phyloP scores from a whole-genome alignment of 805 yeast species.

The Candida koratica region DNA sequence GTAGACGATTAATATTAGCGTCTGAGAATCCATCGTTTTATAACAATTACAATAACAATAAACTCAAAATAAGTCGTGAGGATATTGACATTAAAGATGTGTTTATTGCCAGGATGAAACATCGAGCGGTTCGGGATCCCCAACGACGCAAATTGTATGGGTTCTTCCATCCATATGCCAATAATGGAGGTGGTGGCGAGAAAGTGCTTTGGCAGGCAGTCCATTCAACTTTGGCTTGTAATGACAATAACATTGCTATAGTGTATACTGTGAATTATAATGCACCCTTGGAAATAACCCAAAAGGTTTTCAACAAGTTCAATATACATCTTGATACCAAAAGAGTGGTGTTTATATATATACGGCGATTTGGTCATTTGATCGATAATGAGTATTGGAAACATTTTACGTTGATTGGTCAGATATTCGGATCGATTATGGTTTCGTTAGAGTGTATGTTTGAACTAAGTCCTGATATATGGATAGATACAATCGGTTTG shows the following conservation, averaged over 20 bases:
- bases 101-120: conserved; percentile 21
- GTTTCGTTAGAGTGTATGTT: conserved; percentile 68
- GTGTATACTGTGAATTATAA: conserved; percentile 70
- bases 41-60: conserved; percentile 35
- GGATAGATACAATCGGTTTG: conserved; percentile 91
- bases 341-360: conserved; percentile 54
- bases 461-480: conserved; percentile 76
- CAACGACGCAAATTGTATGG: conserved; percentile 57
- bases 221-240: conserved; percentile 53
- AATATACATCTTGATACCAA: conserved; percentile 45
- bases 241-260: conserved; percentile 51
- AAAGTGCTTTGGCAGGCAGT: conserved; percentile 95
- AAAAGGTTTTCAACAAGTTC: conserved; percentile 54
- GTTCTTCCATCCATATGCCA: conserved; percentile 92
- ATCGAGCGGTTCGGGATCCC: conserved; percentile 34
- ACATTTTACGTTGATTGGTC: conserved; percentile 77
- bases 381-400: conserved; percentile 77
- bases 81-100: conserved; percentile 23
- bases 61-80: conserved; percentile 28
- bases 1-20: conserved; percentile 37
- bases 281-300: conserved; percentile 46
- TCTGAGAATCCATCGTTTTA: conserved; percentile 35
- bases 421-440: conserved; percentile 73
- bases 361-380: conserved; percentile 48
- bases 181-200: conserved; percentile 98